These are phyloP conservation scores for Parathielavia appendiculata DNA, from an alignment of 495 filamentous ascomycete genomes.

Conservation along the genomic window DNA sequence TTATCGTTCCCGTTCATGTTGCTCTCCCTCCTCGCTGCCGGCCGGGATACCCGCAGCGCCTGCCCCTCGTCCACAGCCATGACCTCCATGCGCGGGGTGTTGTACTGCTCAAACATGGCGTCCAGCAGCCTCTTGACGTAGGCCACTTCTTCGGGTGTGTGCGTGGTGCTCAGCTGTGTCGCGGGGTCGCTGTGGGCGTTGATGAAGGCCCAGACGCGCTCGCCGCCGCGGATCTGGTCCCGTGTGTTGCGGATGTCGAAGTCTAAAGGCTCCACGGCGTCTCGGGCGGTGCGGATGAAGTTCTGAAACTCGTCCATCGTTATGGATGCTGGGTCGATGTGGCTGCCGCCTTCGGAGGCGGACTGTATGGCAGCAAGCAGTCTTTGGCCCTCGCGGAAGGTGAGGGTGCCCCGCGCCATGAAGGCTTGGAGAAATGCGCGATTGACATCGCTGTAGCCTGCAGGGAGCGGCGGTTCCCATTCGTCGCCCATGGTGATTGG, in stretches of 20 bases:
- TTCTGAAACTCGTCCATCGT: slow-evolving; percentile 61
- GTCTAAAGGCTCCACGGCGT: slow-evolving; percentile 71
- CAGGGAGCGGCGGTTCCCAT: slow-evolving; percentile 27
- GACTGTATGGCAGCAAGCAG: slow-evolving; percentile 70
- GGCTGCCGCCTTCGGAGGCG: slow-evolving; percentile 34
- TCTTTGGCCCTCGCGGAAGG: slow-evolving; percentile 63
- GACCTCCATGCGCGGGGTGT: slow-evolving; percentile 67
- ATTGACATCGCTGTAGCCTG: slow-evolving; percentile 56
- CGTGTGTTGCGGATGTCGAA: slow-evolving; percentile 72
- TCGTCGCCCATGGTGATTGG: slow-evolving; percentile 23
- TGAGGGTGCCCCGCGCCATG: slow-evolving; percentile 70
- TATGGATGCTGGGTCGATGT: slow-evolving; percentile 48
- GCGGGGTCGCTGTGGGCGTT: slow-evolving; percentile 80
- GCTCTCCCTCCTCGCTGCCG: slow-evolving; percentile 39
- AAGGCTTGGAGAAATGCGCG: slow-evolving; percentile 93
- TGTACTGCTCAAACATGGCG: slow-evolving; percentile 84
- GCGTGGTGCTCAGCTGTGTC: slow-evolving; percentile 81
- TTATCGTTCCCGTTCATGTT: slow-evolving; percentile 32
- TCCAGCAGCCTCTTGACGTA: slow-evolving; percentile 87
- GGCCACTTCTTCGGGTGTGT: slow-evolving; percentile 77
- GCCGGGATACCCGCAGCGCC: slow-evolving; percentile 59
- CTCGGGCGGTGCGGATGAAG: slow-evolving; percentile 65
- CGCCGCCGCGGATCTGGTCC: slow-evolving; percentile 51
- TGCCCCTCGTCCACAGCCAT: slow-evolving; percentile 74
- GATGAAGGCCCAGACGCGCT: slow-evolving; percentile 68